phyloP scores from a whole-genome alignment of 2,329 filamentous ascomycete species.

The Elsinoe fawcettii region DNA sequence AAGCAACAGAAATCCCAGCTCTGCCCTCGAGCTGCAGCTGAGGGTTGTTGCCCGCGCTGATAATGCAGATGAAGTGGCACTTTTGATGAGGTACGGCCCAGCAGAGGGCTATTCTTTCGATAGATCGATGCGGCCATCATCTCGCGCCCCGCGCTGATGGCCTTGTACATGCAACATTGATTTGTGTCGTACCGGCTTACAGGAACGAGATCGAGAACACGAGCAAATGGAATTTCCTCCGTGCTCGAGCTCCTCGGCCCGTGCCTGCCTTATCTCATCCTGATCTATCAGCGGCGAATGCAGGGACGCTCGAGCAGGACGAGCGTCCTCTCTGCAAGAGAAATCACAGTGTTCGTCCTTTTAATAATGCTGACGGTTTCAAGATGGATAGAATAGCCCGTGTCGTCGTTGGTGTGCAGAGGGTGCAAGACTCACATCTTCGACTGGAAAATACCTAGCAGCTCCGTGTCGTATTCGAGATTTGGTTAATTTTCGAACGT shows the following conservation, averaged over 20 bases:
- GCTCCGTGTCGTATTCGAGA: not conserved
- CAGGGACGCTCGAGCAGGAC: too few species aligned
- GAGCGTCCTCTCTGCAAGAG: too few species aligned
- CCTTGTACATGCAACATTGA: too few species aligned
- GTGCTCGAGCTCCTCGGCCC: not conserved
- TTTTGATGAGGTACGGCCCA: not conserved
- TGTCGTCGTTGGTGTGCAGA: too few species aligned
- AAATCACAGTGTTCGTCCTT: too few species aligned
- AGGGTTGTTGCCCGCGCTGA: not conserved
- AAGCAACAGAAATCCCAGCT: not conserved
- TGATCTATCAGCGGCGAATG: not conserved
- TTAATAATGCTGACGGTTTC: too few species aligned
- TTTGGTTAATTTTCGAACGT: not conserved
- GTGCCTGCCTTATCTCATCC: not conserved
- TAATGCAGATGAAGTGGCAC: not conserved
- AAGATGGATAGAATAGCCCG: too few species aligned
- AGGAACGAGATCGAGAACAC: not conserved
- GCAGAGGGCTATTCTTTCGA: not conserved
- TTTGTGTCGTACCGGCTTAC: not conserved
- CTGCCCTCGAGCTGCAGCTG: not conserved
- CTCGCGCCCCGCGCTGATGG: too few species aligned
- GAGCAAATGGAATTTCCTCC: not conserved
- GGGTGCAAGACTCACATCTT: too few species aligned
- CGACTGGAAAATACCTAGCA: not conserved
- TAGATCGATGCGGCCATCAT: not conserved